Percentiles rank a stretch among this genome's conserved stretches.
phyloP scores from a whole-genome alignment of 148 eudicot species.

The Cornus florida region DNA sequence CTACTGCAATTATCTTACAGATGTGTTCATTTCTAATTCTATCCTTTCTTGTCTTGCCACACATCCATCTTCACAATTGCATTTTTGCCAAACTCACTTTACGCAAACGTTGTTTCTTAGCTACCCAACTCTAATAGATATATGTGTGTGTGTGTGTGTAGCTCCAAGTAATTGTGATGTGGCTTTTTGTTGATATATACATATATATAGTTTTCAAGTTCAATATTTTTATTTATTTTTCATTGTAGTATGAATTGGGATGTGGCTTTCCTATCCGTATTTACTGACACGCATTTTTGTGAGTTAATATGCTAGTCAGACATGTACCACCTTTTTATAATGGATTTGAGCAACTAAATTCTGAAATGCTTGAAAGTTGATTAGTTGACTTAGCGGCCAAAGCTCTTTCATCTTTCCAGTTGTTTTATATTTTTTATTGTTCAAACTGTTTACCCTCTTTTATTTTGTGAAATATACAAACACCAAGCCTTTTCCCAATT shows the following conservation, averaged over 20 bases:
- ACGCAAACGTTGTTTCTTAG: too few species aligned
- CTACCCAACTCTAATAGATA: too few species aligned
- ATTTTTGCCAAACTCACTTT: too few species aligned
- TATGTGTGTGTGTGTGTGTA: too few species aligned
- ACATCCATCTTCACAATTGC: too few species aligned
- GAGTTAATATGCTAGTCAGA: neutral
- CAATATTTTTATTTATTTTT: too few species aligned
- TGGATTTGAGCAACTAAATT: neutral
- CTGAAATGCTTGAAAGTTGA: neutral
- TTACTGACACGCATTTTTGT: neutral
- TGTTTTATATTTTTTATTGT: neutral
- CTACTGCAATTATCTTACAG: neutral
- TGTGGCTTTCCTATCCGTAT: neutral
- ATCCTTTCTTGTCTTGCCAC: too few species aligned
- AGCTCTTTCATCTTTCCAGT: neutral
- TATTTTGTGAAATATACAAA: neutral
- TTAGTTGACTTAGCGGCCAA: neutral
- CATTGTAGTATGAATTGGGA: too few species aligned
- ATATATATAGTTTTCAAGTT: neutral
- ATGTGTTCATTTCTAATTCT: too few species aligned
- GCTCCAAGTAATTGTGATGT: neutral
- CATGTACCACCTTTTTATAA: neutral
- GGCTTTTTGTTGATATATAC: neutral
- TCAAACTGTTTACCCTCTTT: neutral
- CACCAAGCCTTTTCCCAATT: too few species aligned